These are phyloP conservation scores for Fusarium caatingaense DNA, from an alignment of 2,329 filamentous ascomycete genomes.

Conservation along the genomic window DNA sequence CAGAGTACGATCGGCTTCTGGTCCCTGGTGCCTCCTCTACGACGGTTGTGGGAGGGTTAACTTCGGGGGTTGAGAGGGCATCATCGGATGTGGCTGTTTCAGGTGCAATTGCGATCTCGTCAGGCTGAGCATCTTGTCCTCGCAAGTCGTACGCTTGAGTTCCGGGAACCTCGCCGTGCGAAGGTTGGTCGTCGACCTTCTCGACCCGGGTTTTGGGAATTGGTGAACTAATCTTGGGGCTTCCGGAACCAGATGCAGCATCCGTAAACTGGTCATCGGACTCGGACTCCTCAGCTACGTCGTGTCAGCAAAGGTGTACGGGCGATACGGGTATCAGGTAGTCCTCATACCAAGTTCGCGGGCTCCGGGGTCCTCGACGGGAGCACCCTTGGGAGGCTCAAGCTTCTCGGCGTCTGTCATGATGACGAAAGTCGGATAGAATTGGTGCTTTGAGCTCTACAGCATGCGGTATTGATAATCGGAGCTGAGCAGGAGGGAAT, in stretches of 20 bases:
- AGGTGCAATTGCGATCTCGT: conserved; percentile 66
- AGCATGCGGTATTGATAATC: conserved; percentile 39
- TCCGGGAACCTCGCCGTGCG: conserved; percentile 71
- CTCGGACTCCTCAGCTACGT: conserved; percentile 65
- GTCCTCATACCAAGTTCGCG: conserved; percentile 65
- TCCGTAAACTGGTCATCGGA: conserved; percentile 78
- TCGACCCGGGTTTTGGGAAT: conserved; percentile 70
- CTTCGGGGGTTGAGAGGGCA: conserved; percentile 34
- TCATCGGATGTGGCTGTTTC: conserved; percentile 42
- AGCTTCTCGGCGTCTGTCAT: conserved; percentile 50
- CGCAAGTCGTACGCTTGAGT: conserved; percentile 68
- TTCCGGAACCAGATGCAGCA: conserved; percentile 65
- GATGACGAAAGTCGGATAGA: conserved; percentile 3
- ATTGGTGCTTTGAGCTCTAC: conserved; percentile 18
- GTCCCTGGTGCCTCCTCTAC: conserved; percentile 64
- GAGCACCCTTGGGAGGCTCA: conserved; percentile 49
- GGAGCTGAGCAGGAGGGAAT: not conserved
- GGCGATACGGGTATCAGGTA: not conserved
- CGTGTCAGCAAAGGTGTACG: conserved; percentile 45
- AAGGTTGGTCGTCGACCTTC: conserved; percentile 62
- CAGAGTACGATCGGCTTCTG: conserved; percentile 55
- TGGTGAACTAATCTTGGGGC: conserved; percentile 59
- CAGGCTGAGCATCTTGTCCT: conserved; percentile 67
- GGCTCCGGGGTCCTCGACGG: conserved; percentile 66
- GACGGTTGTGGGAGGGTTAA: conserved; percentile 61